Conservation (phyloP, 108 stramenopile species). For the Nitzschia sp. region DNA sequence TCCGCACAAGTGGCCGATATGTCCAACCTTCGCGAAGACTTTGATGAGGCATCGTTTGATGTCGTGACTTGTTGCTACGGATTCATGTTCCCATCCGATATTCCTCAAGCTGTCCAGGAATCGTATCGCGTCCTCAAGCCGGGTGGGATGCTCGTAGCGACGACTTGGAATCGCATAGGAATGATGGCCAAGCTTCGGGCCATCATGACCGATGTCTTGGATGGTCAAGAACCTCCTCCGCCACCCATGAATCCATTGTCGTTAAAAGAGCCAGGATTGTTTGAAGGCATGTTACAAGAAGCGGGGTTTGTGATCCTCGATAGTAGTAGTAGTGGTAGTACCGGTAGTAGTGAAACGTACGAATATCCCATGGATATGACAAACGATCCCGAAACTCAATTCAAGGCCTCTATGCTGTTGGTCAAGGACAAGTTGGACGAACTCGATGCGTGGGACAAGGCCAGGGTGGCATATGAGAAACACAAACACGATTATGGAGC, state of each 20-base stretch:
- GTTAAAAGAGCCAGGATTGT: not conserved
- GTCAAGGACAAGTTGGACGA: not conserved
- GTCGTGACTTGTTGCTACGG: not conserved
- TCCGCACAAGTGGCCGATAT: not conserved
- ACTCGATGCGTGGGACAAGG: not conserved
- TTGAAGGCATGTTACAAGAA: not conserved
- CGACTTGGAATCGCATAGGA: not conserved
- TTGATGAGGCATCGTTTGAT: not conserved
- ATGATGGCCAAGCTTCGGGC: not conserved
- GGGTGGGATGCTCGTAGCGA: constrained; percentile 7
- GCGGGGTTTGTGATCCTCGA: not conserved
- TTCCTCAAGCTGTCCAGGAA: not conserved
- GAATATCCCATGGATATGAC: not conserved
- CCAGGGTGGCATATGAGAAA: not conserved
- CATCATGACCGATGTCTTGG: not conserved
- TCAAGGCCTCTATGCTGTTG: not conserved
- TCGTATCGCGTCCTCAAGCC: constrained; percentile 16
- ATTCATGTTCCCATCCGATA: not conserved
- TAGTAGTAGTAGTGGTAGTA: too few relatives aligned
- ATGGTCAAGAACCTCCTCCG: not conserved
- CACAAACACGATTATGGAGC: not conserved
- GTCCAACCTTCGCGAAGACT: not conserved
- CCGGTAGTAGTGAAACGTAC: too few relatives aligned
- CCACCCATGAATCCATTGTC: not conserved
- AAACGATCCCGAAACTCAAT: not conserved